These are phyloP conservation scores for Mrakia frigida DNA, from an alignment of 768 basidiomycete genomes.

Conservation along the genomic window DNA sequence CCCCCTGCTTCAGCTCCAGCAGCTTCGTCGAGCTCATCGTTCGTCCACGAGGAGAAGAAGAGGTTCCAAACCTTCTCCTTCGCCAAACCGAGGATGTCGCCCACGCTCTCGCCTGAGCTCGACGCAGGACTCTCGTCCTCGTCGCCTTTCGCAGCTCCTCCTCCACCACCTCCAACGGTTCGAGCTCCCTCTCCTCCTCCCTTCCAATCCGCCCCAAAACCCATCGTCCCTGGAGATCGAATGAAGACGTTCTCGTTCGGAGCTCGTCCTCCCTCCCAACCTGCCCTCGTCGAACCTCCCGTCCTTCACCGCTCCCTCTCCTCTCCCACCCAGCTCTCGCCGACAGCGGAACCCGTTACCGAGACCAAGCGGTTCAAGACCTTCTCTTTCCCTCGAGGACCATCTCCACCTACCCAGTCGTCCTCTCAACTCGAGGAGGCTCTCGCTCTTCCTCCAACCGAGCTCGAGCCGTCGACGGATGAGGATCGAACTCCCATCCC, in stretches of 20 bases:
- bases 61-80: slow-evolving; percentile 22
- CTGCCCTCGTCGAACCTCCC: not conserved
- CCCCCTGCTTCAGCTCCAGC: not conserved
- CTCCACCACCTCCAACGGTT: not conserved
- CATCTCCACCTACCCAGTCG: not conserved
- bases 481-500: slow-evolving; percentile 8
- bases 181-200: slow-evolving; percentile 5
- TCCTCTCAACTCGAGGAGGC: not conserved
- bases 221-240: slow-evolving; percentile 6
- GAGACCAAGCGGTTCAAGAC: slow-evolving; percentile 18
- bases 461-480: not conserved
- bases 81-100: slow-evolving; percentile 15
- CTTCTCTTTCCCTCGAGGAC: slow-evolving; percentile 25
- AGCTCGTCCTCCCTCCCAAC: not conserved
- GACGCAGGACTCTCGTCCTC: not conserved
- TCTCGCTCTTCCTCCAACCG: not conserved
- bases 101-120: not conserved
- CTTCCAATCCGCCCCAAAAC: not conserved
- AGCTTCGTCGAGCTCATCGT: not conserved
- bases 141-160: not conserved
- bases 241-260: slow-evolving; percentile 24
- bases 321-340: not conserved
- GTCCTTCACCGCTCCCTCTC: not conserved
- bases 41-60: slow-evolving; percentile 20
- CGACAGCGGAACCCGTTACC: not conserved